Evolutionary conservation across 2,329 filamentous ascomycete species (phyloP).

Genomic region (Thelonectria discophora): DNA sequence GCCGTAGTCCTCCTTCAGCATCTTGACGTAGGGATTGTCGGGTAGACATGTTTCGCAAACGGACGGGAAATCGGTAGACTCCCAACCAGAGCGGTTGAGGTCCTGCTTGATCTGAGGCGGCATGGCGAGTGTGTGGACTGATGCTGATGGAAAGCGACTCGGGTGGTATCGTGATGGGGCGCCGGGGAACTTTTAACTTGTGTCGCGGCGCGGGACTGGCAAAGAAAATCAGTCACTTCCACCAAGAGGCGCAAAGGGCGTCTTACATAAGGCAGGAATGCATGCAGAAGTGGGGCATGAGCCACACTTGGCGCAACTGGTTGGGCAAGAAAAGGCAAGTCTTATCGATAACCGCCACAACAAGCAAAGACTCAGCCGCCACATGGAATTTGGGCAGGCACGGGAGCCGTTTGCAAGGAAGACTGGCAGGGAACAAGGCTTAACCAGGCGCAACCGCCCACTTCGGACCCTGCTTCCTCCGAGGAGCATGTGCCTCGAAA

Average conservation of each 20-base stretch:
- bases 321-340: slow-evolving; percentile 3
- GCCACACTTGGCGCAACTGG: slow-evolving; percentile 7
- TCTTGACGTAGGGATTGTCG: slow-evolving; percentile 97
- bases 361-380: background rate
- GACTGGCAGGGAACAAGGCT: background rate
- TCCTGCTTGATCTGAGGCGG: slow-evolving; percentile 96
- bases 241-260: slow-evolving; percentile 15
- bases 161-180: slow-evolving; percentile 31
- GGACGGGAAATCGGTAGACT: slow-evolving; percentile 89
- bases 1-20: slow-evolving; percentile 97
- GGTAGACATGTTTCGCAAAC: slow-evolving; percentile 93
- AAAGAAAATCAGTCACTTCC: slow-evolving; percentile 39
- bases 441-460: background rate
- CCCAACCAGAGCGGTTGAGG: slow-evolving; percentile 94
- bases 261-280: slow-evolving; percentile 36
- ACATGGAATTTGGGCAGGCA: background rate
- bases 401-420: slow-evolving; percentile 10
- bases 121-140: slow-evolving; percentile 58
- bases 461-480: slow-evolving; percentile 11
- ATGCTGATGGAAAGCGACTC: slow-evolving; percentile 33
- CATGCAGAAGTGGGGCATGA: slow-evolving; percentile 19
- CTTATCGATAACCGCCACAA: slow-evolving; percentile 42
- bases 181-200: slow-evolving; percentile 33
- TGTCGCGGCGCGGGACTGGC: slow-evolving; percentile 33
- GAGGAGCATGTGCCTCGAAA: slow-evolving; percentile 13